Conservation (phyloP, 208 protist genomes). For the Trypanosoma lewisi region DNA sequence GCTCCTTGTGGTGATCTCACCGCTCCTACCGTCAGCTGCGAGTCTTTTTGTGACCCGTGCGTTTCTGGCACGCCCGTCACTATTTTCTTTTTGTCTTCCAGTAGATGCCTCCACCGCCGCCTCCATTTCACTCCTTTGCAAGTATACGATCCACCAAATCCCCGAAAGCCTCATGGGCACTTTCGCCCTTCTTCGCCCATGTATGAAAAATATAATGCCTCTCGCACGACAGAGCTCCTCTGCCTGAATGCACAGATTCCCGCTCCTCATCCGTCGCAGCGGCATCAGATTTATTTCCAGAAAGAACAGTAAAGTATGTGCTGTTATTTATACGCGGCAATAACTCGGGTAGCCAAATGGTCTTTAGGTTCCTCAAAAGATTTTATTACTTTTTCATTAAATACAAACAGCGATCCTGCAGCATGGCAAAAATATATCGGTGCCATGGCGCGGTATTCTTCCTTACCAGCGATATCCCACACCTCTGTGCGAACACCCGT, state of each 20-base stretch:
- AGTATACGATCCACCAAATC: conserved; percentile 16
- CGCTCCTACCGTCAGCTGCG: not conserved
- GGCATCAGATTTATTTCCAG: conserved; percentile 21
- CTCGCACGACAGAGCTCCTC: conserved; percentile 4
- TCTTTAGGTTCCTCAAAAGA: conserved; percentile 19
- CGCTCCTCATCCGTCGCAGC: not conserved
- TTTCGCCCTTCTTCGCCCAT: conserved; percentile 17
- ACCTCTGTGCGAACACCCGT: conserved; percentile 15
- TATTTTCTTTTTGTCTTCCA: not conserved
- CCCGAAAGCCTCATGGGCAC: conserved; percentile 11
- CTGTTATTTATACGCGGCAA: conserved; percentile 14
- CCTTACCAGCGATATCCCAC: conserved; percentile 49
- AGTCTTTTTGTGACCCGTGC: conserved; percentile 2
- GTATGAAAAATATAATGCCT: conserved; percentile 20
- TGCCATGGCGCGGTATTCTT: conserved; percentile 41
- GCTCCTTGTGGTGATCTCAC: not conserved
- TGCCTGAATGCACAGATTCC: not conserved
- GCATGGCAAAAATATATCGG: conserved; percentile 48
- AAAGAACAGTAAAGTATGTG: conserved; percentile 12
- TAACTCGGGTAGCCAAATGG: conserved; percentile 16
- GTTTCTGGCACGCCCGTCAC: not conserved
- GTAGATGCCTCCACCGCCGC: not conserved
- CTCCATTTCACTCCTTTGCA: conserved; percentile 5
- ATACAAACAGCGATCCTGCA: conserved; percentile 37
- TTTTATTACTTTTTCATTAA: conserved; percentile 33